Conservation (phyloP, 2,329 filamentous ascomycete genomes). For the Trichocomaceae sp. region DNA sequence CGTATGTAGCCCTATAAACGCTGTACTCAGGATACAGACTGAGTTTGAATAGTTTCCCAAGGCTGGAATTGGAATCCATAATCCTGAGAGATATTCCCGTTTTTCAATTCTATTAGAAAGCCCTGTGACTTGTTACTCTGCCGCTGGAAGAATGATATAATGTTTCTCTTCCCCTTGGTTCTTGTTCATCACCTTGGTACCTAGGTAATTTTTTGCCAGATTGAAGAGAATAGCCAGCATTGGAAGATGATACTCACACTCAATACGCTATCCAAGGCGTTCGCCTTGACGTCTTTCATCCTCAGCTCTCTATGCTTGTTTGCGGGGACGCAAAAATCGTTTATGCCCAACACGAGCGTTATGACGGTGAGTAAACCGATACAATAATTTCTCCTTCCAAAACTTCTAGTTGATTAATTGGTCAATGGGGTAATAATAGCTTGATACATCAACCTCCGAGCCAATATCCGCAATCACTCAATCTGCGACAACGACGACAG, state of each 20-base stretch:
- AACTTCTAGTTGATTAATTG: no score
- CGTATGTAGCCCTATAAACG: not conserved
- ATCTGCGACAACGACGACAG: slow-evolving; percentile 29
- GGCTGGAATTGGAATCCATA: not conserved
- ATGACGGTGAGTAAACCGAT: slow-evolving; percentile 43
- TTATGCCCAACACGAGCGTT: slow-evolving; percentile 53
- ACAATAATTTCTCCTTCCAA: not conserved
- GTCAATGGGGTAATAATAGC: no score
- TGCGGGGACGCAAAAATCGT: slow-evolving; percentile 50
- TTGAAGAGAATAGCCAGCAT: not conserved
- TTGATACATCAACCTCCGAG: slow-evolving; percentile 54
- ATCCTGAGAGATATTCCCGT: not conserved
- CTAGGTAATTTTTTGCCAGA: not conserved
- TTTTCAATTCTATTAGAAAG: not conserved
- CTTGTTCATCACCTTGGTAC: no score
- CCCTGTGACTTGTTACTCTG: not conserved
- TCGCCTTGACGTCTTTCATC: slow-evolving; percentile 50
- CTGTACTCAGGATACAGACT: no score
- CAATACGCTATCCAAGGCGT: slow-evolving; percentile 43
- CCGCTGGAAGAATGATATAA: not conserved
- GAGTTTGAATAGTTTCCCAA: not conserved
- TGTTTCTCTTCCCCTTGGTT: not conserved
- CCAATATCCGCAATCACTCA: slow-evolving; percentile 24
- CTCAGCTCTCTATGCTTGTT: slow-evolving; percentile 56
- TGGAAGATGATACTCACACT: slow-evolving; percentile 11